Percentiles rank a stretch among this genome's conserved stretches.
Evolutionary conservation across 768 basidiomycete species (phyloP).

Genomic region (Trametes sanguinea): DNA sequence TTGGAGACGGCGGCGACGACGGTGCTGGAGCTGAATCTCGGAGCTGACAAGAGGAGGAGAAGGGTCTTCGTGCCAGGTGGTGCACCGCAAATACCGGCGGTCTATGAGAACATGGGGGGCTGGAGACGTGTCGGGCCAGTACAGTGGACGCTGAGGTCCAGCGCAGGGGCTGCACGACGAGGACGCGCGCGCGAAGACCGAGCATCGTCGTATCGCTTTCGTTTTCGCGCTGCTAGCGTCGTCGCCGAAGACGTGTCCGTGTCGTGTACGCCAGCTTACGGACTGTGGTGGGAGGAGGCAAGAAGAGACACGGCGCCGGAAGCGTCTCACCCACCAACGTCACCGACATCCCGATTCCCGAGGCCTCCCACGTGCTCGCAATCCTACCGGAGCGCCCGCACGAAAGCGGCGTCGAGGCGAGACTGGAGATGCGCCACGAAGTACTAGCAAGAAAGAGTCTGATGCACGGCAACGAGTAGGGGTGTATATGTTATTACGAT

Average conservation of each 20-base stretch:
- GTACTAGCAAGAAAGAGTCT: no score
- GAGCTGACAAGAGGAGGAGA: background rate
- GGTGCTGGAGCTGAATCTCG: background rate
- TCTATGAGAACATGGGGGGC: slow-evolving; percentile 4
- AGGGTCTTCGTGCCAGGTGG: background rate
- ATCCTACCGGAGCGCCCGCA: no score
- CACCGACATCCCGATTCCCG: no score
- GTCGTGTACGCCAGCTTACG: background rate
- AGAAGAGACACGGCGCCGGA: no score
- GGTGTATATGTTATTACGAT: no score
- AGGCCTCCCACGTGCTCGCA: no score
- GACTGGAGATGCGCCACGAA: no score
- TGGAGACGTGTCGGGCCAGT: slow-evolving; percentile 19
- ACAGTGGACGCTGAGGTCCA: background rate
- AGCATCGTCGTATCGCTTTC: slow-evolving; percentile 11
- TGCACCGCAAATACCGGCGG: background rate
- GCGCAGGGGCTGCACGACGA: background rate
- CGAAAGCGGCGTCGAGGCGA: no score
- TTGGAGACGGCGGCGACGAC: background rate
- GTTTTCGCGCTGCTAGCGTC: no score
- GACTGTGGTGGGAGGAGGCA: no score
- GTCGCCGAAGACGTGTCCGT: background rate
- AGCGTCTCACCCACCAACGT: no score
- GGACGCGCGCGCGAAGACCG: slow-evolving; percentile 13
- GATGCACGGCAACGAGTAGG: no score